Percentiles rank a stretch among this genome's conserved stretches.
Conservation (phyloP, 208 protist genomes). For the Angomonas ambiguus region DNA sequence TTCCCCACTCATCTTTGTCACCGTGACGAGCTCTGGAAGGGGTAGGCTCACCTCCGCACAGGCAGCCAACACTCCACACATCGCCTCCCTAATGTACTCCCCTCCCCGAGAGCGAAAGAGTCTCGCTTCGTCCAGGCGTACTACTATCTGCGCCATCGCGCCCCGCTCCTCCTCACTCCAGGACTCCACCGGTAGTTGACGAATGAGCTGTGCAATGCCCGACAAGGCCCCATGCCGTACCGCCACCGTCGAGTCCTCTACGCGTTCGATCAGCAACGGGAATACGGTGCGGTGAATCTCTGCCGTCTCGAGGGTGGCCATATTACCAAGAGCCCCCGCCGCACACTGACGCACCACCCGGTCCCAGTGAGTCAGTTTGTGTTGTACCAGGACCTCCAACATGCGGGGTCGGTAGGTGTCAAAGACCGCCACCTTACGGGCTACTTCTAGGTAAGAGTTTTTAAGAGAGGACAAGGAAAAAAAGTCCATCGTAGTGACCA, state of each 20-base stretch:
- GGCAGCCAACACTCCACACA: constrained; percentile 83
- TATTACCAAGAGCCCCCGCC: constrained; percentile 59
- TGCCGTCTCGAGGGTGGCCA: constrained; percentile 39
- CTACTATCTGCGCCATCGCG: constrained; percentile 50
- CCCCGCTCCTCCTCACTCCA: constrained; percentile 30
- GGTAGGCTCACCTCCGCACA: constrained; percentile 52
- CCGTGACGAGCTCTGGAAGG: constrained; percentile 58
- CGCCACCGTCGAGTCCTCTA: constrained; percentile 52
- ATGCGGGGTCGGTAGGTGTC: constrained; percentile 80
- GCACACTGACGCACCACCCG: constrained; percentile 76
- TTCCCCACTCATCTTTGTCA: constrained; percentile 46
- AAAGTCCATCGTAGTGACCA: constrained; percentile 96
- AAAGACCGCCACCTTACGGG: constrained; percentile 56
- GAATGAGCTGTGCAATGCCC: constrained; percentile 83
- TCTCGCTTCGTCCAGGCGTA: constrained; percentile 84
- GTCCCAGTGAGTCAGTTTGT: constrained; percentile 92
- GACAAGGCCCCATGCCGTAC: constrained; percentile 91
- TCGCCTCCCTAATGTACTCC: constrained; percentile 89
- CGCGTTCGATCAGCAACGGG: constrained; percentile 54
- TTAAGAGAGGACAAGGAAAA: constrained; percentile 91
- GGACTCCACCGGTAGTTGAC: constrained; percentile 33
- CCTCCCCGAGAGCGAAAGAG: constrained; percentile 94
- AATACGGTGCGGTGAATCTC: constrained; percentile 20
- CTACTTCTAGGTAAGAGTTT: constrained; percentile 88
- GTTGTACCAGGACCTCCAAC: constrained; percentile 77